These are phyloP conservation scores for Carex sylvatica DNA, from an alignment of 202 grass and related monocot species.

Conservation along the genomic window DNA sequence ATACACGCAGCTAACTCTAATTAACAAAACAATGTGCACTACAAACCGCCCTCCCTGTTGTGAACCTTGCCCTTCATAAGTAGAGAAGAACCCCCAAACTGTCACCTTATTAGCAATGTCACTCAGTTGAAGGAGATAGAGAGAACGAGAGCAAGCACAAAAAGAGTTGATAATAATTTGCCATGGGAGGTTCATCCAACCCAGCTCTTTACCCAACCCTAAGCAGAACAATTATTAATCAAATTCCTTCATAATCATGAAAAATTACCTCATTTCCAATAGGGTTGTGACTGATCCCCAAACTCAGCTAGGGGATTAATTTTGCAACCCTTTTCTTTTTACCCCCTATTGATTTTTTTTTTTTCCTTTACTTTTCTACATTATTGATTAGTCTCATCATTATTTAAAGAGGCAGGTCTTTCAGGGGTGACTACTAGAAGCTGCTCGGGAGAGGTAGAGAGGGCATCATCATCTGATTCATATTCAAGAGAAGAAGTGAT, in stretches of 20 bases:
- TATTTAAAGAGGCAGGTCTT: neutral
- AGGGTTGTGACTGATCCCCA: conserved; percentile 14
- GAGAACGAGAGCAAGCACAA: neutral
- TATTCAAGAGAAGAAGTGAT: neutral
- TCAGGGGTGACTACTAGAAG: conserved; percentile 5
- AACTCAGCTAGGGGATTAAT: neutral
- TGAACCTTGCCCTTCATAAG: neutral
- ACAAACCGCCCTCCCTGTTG: neutral
- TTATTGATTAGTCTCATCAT: conserved; percentile 3
- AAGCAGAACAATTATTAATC: neutral
- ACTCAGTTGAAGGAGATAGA: neutral
- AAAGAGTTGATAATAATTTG: neutral
- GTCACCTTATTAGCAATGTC: neutral
- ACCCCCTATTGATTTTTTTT: neutral
- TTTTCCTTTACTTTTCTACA: neutral
- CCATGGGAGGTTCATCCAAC: neutral
- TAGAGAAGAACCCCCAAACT: neutral
- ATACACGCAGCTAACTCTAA: neutral
- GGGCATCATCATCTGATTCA: neutral
- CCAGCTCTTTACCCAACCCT: neutral
- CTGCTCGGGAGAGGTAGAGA: conserved; percentile 1
- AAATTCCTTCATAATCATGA: conserved; percentile 14
- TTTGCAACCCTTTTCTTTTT: neutral
- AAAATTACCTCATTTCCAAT: neutral
- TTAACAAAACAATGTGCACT: neutral